phyloP scores from a whole-genome alignment of 192 early-diverging fungal genomes.

The Martensiomyces pterosporus region DNA sequence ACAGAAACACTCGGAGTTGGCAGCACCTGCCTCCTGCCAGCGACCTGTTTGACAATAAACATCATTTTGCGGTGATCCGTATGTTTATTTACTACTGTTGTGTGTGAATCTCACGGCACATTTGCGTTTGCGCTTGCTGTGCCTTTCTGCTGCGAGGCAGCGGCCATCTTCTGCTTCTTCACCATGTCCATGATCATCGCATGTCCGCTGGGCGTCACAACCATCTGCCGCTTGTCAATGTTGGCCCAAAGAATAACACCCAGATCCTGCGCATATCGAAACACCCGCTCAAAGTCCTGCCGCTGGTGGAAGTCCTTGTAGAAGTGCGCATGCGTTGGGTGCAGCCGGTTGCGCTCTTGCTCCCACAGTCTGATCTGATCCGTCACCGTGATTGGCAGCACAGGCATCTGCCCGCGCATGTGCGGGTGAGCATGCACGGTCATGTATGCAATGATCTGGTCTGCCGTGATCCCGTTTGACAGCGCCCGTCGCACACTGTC shows the following conservation, averaged over 20 bases:
- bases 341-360: constrained; percentile 82
- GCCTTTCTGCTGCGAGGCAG: too few relatives aligned
- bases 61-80: too few relatives aligned
- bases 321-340: constrained; percentile 54
- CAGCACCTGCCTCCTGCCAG: background rate
- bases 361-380: constrained; percentile 98
- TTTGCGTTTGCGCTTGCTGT: too few relatives aligned
- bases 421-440: constrained; percentile 88
- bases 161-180: too few relatives aligned
- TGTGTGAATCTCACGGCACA: too few relatives aligned
- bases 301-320: constrained; percentile 73
- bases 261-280: constrained; percentile 72
- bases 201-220: constrained; percentile 73
- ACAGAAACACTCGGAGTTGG: too few relatives aligned
- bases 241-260: constrained; percentile 77
- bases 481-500: constrained; percentile 83
- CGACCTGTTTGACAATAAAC: too few relatives aligned
- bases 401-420: constrained; percentile 75
- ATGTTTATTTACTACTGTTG: too few relatives aligned
- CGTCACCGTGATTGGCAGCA: constrained; percentile 86
- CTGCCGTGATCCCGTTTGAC: constrained; percentile 84
- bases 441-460: constrained; percentile 92
- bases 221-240: constrained; percentile 63
- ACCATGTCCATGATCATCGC: constrained; percentile 55
- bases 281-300: constrained; percentile 69